Conservation (phyloP, 345 rosid genomes). For the Psidium guajava region DNA sequence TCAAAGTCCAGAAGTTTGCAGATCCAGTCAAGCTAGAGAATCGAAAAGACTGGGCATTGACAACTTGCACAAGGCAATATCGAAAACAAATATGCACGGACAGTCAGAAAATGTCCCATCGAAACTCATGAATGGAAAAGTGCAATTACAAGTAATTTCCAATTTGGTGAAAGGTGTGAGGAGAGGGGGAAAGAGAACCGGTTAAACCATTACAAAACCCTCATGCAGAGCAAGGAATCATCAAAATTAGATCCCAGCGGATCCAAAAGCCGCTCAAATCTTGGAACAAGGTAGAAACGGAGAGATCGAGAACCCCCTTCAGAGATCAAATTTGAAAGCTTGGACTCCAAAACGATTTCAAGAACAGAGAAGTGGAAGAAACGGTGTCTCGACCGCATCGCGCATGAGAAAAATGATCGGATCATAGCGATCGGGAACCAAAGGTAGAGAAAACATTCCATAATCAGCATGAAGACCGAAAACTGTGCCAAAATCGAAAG, state of each 20-base stretch:
- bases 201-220: constrained; percentile 1
- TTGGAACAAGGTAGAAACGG: not conserved
- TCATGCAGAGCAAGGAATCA: not conserved
- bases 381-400: not conserved
- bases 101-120: not conserved
- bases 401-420: not conserved
- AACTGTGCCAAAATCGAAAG: not conserved
- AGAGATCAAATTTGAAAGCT: not conserved
- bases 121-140: not conserved
- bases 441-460: not conserved
- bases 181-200: not conserved
- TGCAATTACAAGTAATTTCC: not conserved
- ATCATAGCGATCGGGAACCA: not conserved
- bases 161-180: not conserved
- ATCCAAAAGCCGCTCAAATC: not conserved
- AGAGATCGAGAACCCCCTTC: not conserved
- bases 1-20: not conserved
- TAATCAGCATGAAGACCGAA: not conserved
- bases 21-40: not conserved
- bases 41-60: not conserved
- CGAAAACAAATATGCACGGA: not conserved
- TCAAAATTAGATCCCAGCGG: not conserved
- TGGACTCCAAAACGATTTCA: not conserved
- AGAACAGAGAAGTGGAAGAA: not conserved
- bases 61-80: not conserved